Conservation (phyloP, 2,329 filamentous ascomycete species). For the Simplicillium aogashimaense region DNA sequence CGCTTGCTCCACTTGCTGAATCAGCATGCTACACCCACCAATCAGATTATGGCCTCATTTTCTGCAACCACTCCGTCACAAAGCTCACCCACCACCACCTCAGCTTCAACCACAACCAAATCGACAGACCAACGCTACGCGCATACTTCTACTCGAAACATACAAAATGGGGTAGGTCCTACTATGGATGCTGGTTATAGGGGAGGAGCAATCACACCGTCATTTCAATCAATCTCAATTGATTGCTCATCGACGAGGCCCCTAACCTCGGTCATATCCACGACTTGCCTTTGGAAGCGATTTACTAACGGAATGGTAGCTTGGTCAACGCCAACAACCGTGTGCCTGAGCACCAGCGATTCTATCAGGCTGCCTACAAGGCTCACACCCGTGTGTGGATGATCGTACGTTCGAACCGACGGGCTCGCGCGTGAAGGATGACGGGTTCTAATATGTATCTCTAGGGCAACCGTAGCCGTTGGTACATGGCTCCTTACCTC, state of each 20-base stretch:
- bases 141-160: constrained; percentile 13
- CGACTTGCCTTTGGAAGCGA: too few relatives aligned
- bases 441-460: constrained; percentile 3
- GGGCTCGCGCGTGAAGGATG: constrained; percentile 7
- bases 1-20: constrained; percentile 16
- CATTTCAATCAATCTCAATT: neutral
- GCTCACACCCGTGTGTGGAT: constrained; percentile 62
- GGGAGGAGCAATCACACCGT: too few relatives aligned
- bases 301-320: constrained; percentile 20
- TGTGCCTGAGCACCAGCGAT: constrained; percentile 64
- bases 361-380: constrained; percentile 66
- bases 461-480: constrained; percentile 55
- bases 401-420: constrained; percentile 50
- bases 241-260: neutral
- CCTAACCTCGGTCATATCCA: too few relatives aligned
- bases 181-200: neutral
- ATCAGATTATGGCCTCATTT: constrained; percentile 29
- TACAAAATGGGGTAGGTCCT: constrained; percentile 31
- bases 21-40: constrained; percentile 17
- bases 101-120: constrained; percentile 6
- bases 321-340: constrained; percentile 65
- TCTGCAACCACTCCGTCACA: constrained; percentile 15
- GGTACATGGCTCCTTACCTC: constrained; percentile 60
- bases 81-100: constrained; percentile 10
- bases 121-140: constrained; percentile 7